phyloP scores from a whole-genome alignment of 352 stramenopile genomes.

The Paralagenidium karlingii region DNA sequence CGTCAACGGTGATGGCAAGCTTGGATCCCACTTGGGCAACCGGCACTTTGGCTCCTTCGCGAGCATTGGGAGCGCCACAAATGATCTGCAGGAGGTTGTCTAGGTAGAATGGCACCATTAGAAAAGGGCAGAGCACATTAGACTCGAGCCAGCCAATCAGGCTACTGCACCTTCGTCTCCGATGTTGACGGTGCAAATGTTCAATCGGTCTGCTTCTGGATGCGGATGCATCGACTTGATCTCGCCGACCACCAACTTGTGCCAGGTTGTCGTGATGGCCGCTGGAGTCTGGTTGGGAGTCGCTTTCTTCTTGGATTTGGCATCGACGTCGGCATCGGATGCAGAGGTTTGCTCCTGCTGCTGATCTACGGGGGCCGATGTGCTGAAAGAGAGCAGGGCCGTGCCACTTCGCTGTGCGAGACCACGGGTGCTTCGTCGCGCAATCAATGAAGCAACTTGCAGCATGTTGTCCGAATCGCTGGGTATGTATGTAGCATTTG shows the following conservation, averaged over 20 bases:
- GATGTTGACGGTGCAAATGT: conserved; percentile 52
- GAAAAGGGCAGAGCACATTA: not conserved
- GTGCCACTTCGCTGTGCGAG: too few relatives aligned
- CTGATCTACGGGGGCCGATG: conserved; percentile 9
- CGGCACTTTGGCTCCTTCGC: conserved; percentile 37
- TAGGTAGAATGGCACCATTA: not conserved
- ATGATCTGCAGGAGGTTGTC: conserved; percentile 62
- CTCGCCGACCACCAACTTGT: conserved; percentile 52
- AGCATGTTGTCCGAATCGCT: too few relatives aligned
- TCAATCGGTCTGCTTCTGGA: conserved; percentile 47
- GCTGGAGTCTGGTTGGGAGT: conserved; percentile 6
- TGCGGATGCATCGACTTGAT: conserved; percentile 46
- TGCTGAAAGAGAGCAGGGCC: too few relatives aligned
- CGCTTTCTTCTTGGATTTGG: conserved; percentile 8
- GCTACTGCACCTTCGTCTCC: conserved; percentile 15
- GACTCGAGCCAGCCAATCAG: not conserved
- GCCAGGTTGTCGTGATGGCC: conserved; percentile 36
- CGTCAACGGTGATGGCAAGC: conserved; percentile 34
- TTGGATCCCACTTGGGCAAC: conserved; percentile 53
- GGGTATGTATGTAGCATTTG: too few relatives aligned
- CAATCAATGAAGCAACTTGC: too few relatives aligned
- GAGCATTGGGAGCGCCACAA: conserved; percentile 53
- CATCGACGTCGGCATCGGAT: not conserved
- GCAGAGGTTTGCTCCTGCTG: conserved; percentile 1
- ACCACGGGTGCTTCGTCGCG: too few relatives aligned